phyloP scores from a whole-genome alignment of 371 early-diverging fungal genomes.

The Actinomortierella ambigua region DNA sequence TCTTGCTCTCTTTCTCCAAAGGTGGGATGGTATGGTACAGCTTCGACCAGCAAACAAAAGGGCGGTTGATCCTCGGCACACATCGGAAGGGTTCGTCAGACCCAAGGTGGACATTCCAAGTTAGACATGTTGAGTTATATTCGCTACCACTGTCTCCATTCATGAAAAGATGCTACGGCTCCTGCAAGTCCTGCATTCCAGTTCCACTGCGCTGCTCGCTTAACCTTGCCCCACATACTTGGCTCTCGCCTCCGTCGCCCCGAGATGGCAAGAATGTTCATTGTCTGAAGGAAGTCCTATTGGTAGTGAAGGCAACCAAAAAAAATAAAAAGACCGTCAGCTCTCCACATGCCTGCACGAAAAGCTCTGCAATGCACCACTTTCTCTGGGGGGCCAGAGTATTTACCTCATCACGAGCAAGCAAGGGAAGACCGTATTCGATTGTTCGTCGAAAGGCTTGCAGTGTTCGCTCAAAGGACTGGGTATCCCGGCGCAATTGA shows the following conservation, averaged over 20 bases:
- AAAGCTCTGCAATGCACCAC: background rate
- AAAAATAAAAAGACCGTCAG: background rate
- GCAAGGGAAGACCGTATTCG: constrained; percentile 41
- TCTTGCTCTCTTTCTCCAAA: no score
- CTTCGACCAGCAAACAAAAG: no score
- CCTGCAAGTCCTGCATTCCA: constrained; percentile 46
- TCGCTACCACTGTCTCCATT: constrained; percentile 34
- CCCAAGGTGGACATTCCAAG: no score
- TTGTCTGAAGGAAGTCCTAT: constrained; percentile 42
- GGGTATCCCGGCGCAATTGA: constrained; percentile 25
- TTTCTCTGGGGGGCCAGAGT: background rate
- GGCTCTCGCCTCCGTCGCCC: constrained; percentile 36
- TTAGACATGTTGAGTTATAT: no score
- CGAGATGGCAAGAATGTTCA: constrained; percentile 36
- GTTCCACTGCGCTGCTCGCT: constrained; percentile 35
- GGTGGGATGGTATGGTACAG: no score
- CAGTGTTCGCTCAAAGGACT: constrained; percentile 26
- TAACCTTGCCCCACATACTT: constrained; percentile 36
- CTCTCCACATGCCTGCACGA: background rate
- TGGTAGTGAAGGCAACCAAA: background rate
- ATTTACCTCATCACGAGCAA: constrained; percentile 43
- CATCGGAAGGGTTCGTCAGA: no score
- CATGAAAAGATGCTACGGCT: constrained; percentile 37
- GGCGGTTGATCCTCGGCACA: no score
- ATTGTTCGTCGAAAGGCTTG: constrained; percentile 24